A percentile compares a stretch with the other conserved stretches of the same genome.
These are phyloP conservation scores for Alternaria sp. DNA, from an alignment of 2,329 filamentous ascomycete genomes.

Conservation along the genomic window DNA sequence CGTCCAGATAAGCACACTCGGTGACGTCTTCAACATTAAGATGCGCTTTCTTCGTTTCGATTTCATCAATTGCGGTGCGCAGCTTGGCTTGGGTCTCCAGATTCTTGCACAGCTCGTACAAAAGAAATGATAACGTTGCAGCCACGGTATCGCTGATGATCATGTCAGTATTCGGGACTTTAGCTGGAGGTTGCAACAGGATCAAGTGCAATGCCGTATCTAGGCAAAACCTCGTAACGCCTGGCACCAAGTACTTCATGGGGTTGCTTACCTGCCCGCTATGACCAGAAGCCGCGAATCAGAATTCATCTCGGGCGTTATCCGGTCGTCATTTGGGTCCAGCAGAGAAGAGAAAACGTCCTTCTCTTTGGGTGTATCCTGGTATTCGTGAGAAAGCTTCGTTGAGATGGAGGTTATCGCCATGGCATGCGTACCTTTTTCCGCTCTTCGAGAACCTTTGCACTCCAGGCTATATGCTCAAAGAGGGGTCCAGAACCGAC, in stretches of 20 bases:
- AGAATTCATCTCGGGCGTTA: constrained; percentile 31
- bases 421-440: constrained; percentile 23
- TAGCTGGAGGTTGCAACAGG: not conserved
- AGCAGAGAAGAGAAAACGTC: constrained; percentile 37
- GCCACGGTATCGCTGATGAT: constrained; percentile 37
- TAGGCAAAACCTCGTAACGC: not conserved
- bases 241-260: not conserved
- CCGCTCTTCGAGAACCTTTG: constrained; percentile 31
- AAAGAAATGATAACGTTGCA: constrained; percentile 36
- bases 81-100: constrained; percentile 28
- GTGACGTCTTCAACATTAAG: constrained; percentile 35
- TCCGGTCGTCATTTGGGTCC: constrained; percentile 24
- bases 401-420: no score
- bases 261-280: constrained; percentile 35
- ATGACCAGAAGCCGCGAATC: constrained; percentile 38
- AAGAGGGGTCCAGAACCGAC: constrained; percentile 29
- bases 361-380: constrained; percentile 35
- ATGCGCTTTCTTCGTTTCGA: constrained; percentile 23
- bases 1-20: constrained; percentile 37
- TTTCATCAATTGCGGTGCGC: constrained; percentile 25
- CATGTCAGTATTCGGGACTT: not conserved
- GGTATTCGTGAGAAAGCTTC: not conserved
- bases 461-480: constrained; percentile 34
- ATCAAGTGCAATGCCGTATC: not conserved
- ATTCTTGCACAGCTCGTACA: constrained; percentile 40